phyloP scores from a whole-genome alignment of 305 asterid genomes.

The Fraxinus paxiana region DNA sequence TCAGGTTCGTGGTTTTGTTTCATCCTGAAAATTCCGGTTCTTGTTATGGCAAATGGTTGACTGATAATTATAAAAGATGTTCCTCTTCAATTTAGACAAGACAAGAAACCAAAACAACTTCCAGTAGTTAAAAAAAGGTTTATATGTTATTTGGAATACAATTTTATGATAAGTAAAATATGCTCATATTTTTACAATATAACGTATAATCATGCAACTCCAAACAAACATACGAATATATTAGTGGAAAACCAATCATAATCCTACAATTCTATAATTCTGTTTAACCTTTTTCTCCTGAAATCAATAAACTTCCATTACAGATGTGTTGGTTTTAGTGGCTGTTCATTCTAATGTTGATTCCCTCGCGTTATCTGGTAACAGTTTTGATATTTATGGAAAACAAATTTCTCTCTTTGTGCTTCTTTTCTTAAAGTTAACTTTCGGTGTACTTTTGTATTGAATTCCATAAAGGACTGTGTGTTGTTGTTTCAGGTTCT shows the following conservation, averaged over 20 bases:
- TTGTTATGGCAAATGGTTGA: not conserved
- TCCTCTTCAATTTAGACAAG: slow-evolving; percentile 6
- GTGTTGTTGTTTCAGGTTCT: slow-evolving; percentile 18
- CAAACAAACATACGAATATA: not conserved
- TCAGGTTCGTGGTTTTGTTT: slow-evolving; percentile 81
- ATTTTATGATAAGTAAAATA: not conserved
- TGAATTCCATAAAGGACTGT: not conserved
- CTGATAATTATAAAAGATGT: not conserved
- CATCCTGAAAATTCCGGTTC: slow-evolving; percentile 16
- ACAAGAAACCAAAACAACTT: slow-evolving; percentile 9
- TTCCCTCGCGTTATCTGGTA: slow-evolving; percentile 16
- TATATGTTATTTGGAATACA: slow-evolving; percentile 12
- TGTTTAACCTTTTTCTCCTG: not conserved
- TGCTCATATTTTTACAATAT: not conserved
- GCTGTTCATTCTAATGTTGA: slow-evolving; percentile 14
- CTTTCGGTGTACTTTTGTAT: slow-evolving; percentile 4
- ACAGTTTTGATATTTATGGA: slow-evolving; percentile 11
- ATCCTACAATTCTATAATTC: not conserved
- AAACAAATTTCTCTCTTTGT: not conserved
- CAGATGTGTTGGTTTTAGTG: slow-evolving; percentile 12
- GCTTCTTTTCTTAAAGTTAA: slow-evolving; percentile 16
- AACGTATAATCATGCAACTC: slow-evolving; percentile 19
- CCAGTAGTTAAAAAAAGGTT: slow-evolving; percentile 5
- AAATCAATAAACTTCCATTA: not conserved
- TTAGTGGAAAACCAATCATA: not conserved